Evolutionary conservation across 2,329 filamentous ascomycete species (phyloP).

Genomic region (Pseudogymnoascus sp.): DNA sequence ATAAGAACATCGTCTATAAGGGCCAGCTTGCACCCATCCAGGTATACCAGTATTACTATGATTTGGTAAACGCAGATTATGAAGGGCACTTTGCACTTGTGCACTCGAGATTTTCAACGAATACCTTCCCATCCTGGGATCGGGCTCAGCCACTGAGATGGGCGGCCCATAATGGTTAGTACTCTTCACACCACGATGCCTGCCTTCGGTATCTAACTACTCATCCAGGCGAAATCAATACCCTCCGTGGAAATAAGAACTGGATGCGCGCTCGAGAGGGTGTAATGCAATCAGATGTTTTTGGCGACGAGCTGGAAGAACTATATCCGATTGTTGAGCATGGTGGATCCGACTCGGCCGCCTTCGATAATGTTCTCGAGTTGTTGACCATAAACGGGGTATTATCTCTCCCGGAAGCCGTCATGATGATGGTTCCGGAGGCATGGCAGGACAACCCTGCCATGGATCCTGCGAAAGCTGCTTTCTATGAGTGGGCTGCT

Average conservation of each 20-base stretch:
- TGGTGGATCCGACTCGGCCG: slow-evolving; percentile 91
- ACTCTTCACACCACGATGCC: slow-evolving; percentile 20
- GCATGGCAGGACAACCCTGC: slow-evolving; percentile 90
- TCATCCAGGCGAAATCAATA: slow-evolving; percentile 75
- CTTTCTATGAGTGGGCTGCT: slow-evolving; percentile 97
- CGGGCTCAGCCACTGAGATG: slow-evolving; percentile 91
- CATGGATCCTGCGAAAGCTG: slow-evolving; percentile 92
- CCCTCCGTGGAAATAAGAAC: slow-evolving; percentile 95
- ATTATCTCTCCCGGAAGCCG: slow-evolving; percentile 85
- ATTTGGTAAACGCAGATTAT: slow-evolving; percentile 93
- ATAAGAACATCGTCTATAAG: slow-evolving; percentile 99
- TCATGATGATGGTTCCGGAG: slow-evolving; percentile 98
- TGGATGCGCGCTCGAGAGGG: slow-evolving; percentile 98
- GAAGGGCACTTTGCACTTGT: slow-evolving; percentile 95
- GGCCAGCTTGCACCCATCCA: slow-evolving; percentile 89
- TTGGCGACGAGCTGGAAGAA: slow-evolving; percentile 82
- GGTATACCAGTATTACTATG: slow-evolving; percentile 97
- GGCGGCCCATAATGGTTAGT: slow-evolving; percentile 86
- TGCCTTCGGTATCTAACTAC: slow-evolving; percentile 25
- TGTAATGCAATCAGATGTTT: slow-evolving; percentile 85
- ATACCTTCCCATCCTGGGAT: slow-evolving; percentile 98
- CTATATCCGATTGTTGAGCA: slow-evolving; percentile 95
- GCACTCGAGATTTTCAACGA: slow-evolving; percentile 95
- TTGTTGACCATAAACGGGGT: slow-evolving; percentile 92
- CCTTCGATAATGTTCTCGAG: slow-evolving; percentile 95